phyloP scores from a whole-genome alignment of 495 filamentous ascomycete genomes.

The Penicillium daleae region DNA sequence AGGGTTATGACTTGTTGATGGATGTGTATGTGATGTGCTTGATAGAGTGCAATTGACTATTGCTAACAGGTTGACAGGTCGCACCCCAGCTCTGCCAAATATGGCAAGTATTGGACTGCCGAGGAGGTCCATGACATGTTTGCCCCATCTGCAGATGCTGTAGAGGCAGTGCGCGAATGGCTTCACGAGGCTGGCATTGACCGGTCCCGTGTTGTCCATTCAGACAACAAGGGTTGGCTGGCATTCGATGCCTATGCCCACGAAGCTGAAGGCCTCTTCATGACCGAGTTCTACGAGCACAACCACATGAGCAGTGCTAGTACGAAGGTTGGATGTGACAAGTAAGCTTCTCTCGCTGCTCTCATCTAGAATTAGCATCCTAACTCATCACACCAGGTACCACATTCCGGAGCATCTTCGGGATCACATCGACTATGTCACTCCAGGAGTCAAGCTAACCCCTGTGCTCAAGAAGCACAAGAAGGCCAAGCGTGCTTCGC shows the following conservation, averaged over 20 bases:
- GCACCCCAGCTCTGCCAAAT: conserved; percentile 60
- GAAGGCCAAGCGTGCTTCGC: conserved; percentile 26
- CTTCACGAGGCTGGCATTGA: conserved; percentile 54
- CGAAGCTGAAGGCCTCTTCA: conserved; percentile 60
- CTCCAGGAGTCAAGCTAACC: conserved; percentile 56
- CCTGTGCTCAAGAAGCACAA: conserved; percentile 29
- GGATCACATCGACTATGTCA: conserved; percentile 62
- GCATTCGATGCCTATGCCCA: conserved; percentile 58
- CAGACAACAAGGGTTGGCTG: conserved; percentile 58
- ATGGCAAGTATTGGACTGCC: conserved; percentile 64
- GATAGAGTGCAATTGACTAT: conserved; percentile 22
- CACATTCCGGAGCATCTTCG: conserved; percentile 55
- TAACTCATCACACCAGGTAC: conserved; percentile 41
- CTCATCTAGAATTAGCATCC: background rate
- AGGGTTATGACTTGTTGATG: conserved; percentile 35
- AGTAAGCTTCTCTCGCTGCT: conserved; percentile 22
- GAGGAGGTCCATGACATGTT: conserved; percentile 60
- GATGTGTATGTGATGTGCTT: conserved; percentile 23
- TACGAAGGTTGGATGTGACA: conserved; percentile 53
- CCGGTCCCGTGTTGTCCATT: conserved; percentile 48
- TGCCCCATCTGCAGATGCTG: conserved; percentile 52
- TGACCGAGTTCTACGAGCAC: conserved; percentile 63
- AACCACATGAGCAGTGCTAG: conserved; percentile 48
- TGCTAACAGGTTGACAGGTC: conserved; percentile 54
- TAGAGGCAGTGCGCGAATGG: conserved; percentile 49